Evolutionary conservation across 2,329 filamentous ascomycete genomes (phyloP).

Genomic region (Neophaeococcomyces mojaviensis): DNA sequence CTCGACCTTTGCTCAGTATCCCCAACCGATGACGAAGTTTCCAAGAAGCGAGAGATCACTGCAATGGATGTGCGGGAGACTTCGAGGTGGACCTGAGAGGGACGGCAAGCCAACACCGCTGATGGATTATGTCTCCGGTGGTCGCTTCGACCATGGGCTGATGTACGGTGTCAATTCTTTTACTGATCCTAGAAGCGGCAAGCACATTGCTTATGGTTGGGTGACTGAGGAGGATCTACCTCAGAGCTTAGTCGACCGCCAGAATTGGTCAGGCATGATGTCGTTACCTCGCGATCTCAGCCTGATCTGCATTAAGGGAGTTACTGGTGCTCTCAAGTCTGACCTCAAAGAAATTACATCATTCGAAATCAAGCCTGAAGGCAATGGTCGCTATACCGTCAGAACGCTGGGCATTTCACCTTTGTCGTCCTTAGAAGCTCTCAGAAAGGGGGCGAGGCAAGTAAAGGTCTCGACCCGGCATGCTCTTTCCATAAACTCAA

Average conservation of each 20-base stretch:
- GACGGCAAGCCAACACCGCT: constrained; percentile 12
- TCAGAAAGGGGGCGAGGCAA: constrained; percentile 16
- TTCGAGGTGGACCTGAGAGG: not conserved
- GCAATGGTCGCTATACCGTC: constrained; percentile 29
- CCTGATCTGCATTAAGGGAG: constrained; percentile 33
- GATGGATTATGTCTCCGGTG: constrained; percentile 35
- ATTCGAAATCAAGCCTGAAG: constrained; percentile 27
- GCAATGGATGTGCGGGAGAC: constrained; percentile 40
- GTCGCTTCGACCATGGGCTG: constrained; percentile 43
- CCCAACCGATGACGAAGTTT: constrained; percentile 15
- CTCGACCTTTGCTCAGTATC: constrained; percentile 10
- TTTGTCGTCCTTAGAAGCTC: constrained; percentile 21
- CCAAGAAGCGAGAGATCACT: constrained; percentile 28
- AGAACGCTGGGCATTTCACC: constrained; percentile 37
- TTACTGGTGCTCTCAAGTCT: constrained; percentile 32
- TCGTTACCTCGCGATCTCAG: constrained; percentile 40
- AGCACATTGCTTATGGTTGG: constrained; percentile 43
- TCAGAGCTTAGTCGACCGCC: constrained; percentile 34
- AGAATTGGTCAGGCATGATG: constrained; percentile 45
- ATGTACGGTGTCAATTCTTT: constrained; percentile 46
- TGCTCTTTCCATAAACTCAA: constrained; percentile 21
- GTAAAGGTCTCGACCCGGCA: constrained; percentile 2
- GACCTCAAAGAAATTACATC: constrained; percentile 36
- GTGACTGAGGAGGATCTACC: constrained; percentile 45
- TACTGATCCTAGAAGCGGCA: constrained; percentile 35